These are phyloP conservation scores for Shiraia bambusicola DNA, from an alignment of 2,329 filamentous ascomycete species.

Conservation along the genomic window DNA sequence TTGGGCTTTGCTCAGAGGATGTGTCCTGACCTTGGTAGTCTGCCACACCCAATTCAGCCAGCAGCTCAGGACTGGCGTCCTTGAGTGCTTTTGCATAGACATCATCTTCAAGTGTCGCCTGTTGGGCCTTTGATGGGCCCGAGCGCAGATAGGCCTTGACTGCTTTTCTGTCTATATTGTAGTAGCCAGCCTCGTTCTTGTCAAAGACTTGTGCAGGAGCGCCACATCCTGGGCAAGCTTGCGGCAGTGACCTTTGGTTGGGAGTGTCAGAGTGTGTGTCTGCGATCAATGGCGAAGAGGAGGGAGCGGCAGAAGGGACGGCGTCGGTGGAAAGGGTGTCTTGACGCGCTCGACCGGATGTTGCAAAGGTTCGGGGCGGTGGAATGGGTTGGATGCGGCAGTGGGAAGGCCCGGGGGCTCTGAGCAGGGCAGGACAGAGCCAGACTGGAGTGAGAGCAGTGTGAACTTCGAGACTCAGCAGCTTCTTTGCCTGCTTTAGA, in stretches of 20 bases:
- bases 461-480: slow-evolving; percentile 26
- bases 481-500: slow-evolving; percentile 29
- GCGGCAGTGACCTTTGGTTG: slow-evolving; percentile 44
- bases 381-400: slow-evolving; percentile 6
- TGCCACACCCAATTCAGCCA: slow-evolving; percentile 35
- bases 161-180: slow-evolving; percentile 52
- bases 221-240: slow-evolving; percentile 64
- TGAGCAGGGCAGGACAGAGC: slow-evolving; percentile 39
- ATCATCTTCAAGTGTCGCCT: slow-evolving; percentile 36
- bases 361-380: slow-evolving; percentile 26
- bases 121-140: slow-evolving; percentile 21
- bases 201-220: slow-evolving; percentile 60
- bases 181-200: slow-evolving; percentile 59
- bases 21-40: slow-evolving; percentile 7
- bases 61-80: slow-evolving; percentile 27
- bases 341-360: slow-evolving; percentile 20
- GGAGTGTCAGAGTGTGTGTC: slow-evolving; percentile 1
- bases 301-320: slow-evolving; percentile 5
- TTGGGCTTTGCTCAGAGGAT: slow-evolving; percentile 8
- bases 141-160: slow-evolving; percentile 45
- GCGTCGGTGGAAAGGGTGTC: slow-evolving; percentile 9
- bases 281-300: background rate
- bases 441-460: slow-evolving; percentile 34
- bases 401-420: slow-evolving; percentile 10
- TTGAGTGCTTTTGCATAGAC: slow-evolving; percentile 41